phyloP scores from a whole-genome alignment of 2,329 filamentous ascomycete species.

The Phaeosphaeria sp. region DNA sequence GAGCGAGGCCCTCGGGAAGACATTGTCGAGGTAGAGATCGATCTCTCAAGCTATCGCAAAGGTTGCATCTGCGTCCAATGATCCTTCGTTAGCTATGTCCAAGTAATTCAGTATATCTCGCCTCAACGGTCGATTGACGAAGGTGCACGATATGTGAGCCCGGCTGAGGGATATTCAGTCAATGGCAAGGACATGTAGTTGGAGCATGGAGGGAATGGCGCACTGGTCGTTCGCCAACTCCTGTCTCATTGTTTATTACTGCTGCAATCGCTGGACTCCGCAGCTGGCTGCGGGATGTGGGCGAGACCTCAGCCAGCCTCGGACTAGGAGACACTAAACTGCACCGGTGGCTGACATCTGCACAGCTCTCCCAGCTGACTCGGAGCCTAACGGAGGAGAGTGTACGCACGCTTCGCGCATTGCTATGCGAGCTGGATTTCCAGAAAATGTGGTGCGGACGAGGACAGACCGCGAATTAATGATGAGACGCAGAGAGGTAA shows the following conservation, averaged over 20 bases:
- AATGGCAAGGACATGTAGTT: background rate
- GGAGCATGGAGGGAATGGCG: background rate
- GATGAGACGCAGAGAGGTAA: background rate
- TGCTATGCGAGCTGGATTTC: background rate
- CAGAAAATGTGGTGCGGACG: background rate
- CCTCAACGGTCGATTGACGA: background rate
- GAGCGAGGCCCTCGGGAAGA: slow-evolving; percentile 25
- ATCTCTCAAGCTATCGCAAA: background rate
- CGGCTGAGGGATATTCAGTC: background rate
- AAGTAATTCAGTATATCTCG: no score
- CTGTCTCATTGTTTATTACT: background rate
- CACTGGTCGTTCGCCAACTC: background rate
- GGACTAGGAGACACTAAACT: slow-evolving; percentile 4
- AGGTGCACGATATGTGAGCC: background rate
- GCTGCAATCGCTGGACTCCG: background rate
- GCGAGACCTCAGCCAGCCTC: slow-evolving; percentile 7
- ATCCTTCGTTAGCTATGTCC: background rate
- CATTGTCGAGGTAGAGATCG: slow-evolving; percentile 22
- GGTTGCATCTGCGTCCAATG: background rate
- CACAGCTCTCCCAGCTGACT: slow-evolving; percentile 1
- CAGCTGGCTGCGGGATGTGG: background rate
- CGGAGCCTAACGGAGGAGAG: background rate
- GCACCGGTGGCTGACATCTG: slow-evolving; percentile 2
- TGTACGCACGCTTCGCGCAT: background rate
- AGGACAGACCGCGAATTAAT: background rate